Conservation (phyloP, 1,139 yeast genomes). For the Debaryomycetaceae sp. region DNA sequence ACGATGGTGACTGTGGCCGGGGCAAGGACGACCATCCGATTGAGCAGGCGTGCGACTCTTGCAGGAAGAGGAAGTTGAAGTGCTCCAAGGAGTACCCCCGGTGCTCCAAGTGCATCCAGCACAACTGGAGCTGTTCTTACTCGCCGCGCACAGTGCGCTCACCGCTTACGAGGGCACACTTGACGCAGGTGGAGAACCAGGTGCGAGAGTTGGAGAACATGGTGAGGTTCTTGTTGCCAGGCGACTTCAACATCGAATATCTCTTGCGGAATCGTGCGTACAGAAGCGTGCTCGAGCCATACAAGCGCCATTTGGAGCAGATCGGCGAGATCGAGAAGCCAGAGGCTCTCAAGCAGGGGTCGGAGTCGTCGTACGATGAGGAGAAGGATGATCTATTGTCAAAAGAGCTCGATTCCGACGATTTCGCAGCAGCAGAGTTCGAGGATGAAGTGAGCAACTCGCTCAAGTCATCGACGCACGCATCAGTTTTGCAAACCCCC, state of each 20-base stretch:
- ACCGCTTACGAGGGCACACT: constrained; percentile 77
- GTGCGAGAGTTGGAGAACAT: constrained; percentile 55
- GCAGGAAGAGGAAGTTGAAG: constrained; percentile 54
- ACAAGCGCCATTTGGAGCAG: constrained; percentile 10
- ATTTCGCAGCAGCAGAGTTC: not conserved
- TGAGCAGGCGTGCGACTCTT: constrained; percentile 57
- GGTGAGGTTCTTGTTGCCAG: constrained; percentile 38
- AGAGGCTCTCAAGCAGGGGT: not conserved
- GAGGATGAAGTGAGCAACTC: not conserved
- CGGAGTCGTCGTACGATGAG: not conserved
- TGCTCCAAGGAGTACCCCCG: constrained; percentile 68
- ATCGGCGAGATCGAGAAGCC: not conserved
- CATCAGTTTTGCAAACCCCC: not conserved
- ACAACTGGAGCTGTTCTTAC: constrained; percentile 72
- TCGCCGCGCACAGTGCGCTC: constrained; percentile 76
- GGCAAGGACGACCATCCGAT: constrained; percentile 17
- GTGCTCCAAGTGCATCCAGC: constrained; percentile 72
- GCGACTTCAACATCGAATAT: constrained; percentile 20
- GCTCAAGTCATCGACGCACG: not conserved
- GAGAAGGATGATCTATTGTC: too few relatives aligned
- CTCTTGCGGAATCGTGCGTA: constrained; percentile 21
- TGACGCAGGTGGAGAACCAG: constrained; percentile 71
- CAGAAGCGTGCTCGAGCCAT: constrained; percentile 18
- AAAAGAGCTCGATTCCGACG: not conserved
- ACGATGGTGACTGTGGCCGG: not conserved